phyloP scores from a whole-genome alignment of 1,139 yeast genomes.

The Sugiyamaella neomexicana region DNA sequence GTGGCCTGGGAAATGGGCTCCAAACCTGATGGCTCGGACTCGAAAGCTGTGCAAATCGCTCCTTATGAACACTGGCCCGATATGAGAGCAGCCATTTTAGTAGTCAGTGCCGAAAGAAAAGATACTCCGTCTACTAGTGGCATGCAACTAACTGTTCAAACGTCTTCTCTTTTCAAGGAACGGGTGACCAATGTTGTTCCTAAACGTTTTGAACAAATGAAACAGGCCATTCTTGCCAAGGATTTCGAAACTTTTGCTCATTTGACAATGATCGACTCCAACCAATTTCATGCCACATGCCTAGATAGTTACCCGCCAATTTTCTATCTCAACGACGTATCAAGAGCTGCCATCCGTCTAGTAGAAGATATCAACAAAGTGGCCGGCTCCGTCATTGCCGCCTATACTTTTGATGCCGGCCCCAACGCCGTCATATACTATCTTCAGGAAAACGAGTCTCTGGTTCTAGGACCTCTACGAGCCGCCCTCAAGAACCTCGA shows the following conservation, averaged over 20 bases:
- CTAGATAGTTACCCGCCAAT: conserved; percentile 95
- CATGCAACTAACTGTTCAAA: conserved; percentile 90
- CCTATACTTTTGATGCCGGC: conserved; percentile 98
- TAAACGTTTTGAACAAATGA: conserved; percentile 77
- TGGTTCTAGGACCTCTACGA: conserved; percentile 48
- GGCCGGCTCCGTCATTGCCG: conserved; percentile 69
- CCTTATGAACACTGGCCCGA: conserved; percentile 85
- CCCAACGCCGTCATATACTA: conserved; percentile 97
- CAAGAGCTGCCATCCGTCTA: conserved; percentile 79
- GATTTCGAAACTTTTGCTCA: conserved; percentile 82
- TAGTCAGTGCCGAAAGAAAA: conserved; percentile 88
- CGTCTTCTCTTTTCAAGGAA: conserved; percentile 80
- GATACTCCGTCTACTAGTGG: conserved; percentile 95
- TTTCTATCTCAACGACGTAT: conserved; percentile 92
- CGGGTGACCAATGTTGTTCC: conserved; percentile 85
- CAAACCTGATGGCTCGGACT: conserved; percentile 72
- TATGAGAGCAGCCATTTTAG: conserved; percentile 88
- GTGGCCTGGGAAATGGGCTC: conserved; percentile 99
- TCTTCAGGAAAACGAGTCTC: conserved; percentile 65
- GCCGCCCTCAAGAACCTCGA: conserved; percentile 52
- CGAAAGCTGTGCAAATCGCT: conserved; percentile 90
- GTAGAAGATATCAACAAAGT: conserved; percentile 72
- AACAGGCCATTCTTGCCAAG: conserved; percentile 62
- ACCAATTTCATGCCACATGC: conserved; percentile 96
- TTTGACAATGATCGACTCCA: conserved; percentile 93